Conservation (phyloP, 192 early-diverging fungal species). For the Coemansia asiatica region DNA sequence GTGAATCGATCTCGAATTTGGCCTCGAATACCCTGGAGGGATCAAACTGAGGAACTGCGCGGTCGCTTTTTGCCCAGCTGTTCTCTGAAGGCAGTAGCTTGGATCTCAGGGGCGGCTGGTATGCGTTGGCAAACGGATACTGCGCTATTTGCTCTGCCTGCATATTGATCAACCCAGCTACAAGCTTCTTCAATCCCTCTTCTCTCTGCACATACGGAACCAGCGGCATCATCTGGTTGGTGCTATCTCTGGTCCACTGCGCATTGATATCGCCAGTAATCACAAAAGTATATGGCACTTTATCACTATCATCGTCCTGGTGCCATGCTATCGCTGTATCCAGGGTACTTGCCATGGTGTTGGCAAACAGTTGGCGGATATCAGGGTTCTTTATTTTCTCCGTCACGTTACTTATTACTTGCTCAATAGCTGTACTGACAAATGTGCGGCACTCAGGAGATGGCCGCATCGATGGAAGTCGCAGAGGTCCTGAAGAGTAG, state of each 20-base stretch:
- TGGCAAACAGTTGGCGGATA: slow-evolving; percentile 56
- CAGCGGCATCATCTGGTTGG: slow-evolving; percentile 63
- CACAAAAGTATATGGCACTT: slow-evolving; percentile 63
- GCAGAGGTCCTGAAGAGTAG: background rate
- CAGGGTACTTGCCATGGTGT: slow-evolving; percentile 64
- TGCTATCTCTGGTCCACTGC: slow-evolving; percentile 70
- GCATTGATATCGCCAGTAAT: slow-evolving; percentile 71
- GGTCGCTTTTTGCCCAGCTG: slow-evolving; percentile 36
- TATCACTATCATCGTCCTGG: slow-evolving; percentile 3
- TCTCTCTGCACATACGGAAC: slow-evolving; percentile 41
- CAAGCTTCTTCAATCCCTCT: slow-evolving; percentile 29
- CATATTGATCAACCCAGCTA: slow-evolving; percentile 56
- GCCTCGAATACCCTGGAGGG: slow-evolving; percentile 56
- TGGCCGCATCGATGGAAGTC: slow-evolving; percentile 20
- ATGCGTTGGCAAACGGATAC: slow-evolving; percentile 63
- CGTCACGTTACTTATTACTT: slow-evolving; percentile 26
- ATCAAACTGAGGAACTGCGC: slow-evolving; percentile 48
- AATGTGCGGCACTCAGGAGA: slow-evolving; percentile 32
- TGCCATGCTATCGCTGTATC: slow-evolving; percentile 65
- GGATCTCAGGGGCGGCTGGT: slow-evolving; percentile 48
- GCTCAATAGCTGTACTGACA: slow-evolving; percentile 43
- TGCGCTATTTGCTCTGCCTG: slow-evolving; percentile 51
- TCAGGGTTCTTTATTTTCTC: slow-evolving; percentile 48
- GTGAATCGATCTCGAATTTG: slow-evolving; percentile 66
- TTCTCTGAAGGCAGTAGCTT: slow-evolving; percentile 26